Percentiles rank a stretch among this genome's conserved stretches.
Evolutionary conservation across 768 basidiomycete species (phyloP).

Genomic region (Agrocybe praecox): DNA sequence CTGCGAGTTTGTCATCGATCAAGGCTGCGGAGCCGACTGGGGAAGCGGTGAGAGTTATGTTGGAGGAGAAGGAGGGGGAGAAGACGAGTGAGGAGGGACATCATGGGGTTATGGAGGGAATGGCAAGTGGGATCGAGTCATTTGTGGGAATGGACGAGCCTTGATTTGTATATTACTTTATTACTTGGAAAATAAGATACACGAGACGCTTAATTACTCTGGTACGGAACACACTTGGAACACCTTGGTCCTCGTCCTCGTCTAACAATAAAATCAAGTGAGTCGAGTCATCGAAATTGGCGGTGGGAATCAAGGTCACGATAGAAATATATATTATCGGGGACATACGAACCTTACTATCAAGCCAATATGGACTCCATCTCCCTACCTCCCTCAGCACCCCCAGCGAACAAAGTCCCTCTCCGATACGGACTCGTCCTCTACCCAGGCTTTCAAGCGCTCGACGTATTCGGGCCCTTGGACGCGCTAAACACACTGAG

Average conservation of each 20-base stretch:
- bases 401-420: constrained; percentile 19
- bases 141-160: constrained; percentile 54
- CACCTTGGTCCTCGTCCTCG: too few species aligned
- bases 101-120: constrained; percentile 10
- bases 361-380: background rate
- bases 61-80: constrained; percentile 23
- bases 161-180: constrained; percentile 10
- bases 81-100: constrained; percentile 1
- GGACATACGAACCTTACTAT: too few species aligned
- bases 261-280: too few species aligned
- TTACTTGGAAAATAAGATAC: too few species aligned
- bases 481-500: constrained; percentile 34
- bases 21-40: constrained; percentile 47
- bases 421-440: constrained; percentile 29
- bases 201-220: too few species aligned
- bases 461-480: constrained; percentile 37
- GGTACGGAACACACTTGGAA: too few species aligned
- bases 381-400: background rate
- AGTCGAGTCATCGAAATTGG: too few species aligned
- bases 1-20: constrained; percentile 59
- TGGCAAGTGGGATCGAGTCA: constrained; percentile 36
- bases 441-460: constrained; percentile 34
- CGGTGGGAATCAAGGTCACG: too few species aligned
- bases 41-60: constrained; percentile 39
- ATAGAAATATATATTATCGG: too few species aligned